phyloP scores from a whole-genome alignment of 176 grass and related monocot species.

The Elaeis guineensis region DNA sequence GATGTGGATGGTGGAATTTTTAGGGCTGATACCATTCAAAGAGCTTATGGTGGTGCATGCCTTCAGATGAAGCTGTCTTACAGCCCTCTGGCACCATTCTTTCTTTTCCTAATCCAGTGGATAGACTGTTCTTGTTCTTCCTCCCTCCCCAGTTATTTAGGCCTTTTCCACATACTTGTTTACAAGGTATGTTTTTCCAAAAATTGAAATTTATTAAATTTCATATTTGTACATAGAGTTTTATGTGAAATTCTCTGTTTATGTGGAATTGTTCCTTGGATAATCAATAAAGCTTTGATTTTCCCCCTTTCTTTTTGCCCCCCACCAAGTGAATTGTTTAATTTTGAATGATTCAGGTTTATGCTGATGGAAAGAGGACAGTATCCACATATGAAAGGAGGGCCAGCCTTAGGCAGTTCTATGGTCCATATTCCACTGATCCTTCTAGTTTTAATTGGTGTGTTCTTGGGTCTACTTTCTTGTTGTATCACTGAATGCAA shows the following conservation, averaged over 20 bases:
- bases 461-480: too few species aligned
- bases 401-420: slow-evolving; percentile 50
- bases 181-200: slow-evolving; percentile 25
- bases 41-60: slow-evolving; percentile 42
- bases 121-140: slow-evolving; percentile 28
- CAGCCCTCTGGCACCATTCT: slow-evolving; percentile 38
- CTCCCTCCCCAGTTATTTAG: slow-evolving; percentile 39
- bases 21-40: slow-evolving; percentile 40
- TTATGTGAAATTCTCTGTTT: too few species aligned
- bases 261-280: too few species aligned
- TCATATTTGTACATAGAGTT: too few species aligned
- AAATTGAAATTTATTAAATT: not conserved
- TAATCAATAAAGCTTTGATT: too few species aligned
- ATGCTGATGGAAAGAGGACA: slow-evolving; percentile 21
- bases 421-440: slow-evolving; percentile 8
- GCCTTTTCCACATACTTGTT: slow-evolving; percentile 48
- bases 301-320: too few species aligned
- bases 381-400: slow-evolving; percentile 39
- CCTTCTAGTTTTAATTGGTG: too few species aligned
- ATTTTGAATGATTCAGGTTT: slow-evolving; percentile 29
- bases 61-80: slow-evolving; percentile 65
- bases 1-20: not conserved
- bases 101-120: slow-evolving; percentile 44
- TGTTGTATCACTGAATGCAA: not conserved
- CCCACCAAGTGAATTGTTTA: not conserved